Base-by-base conservation (phyloP, 2,329 filamentous ascomycete genomes). In the Lachnellula hyalina region DNA sequence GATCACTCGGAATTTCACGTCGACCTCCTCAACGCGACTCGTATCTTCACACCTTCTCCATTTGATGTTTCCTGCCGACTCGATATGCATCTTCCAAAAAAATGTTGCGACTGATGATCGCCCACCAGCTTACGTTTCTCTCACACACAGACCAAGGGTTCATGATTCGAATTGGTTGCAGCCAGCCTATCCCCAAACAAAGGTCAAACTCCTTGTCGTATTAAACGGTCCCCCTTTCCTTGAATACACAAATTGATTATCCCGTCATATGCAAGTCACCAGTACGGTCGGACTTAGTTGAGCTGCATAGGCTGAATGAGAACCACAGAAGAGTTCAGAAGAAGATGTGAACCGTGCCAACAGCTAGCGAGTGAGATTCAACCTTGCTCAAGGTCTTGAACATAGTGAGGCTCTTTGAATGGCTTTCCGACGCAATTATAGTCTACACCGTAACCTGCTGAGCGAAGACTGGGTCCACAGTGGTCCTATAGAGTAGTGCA, bases 81-180 rank as follows among this genome's bases (percentile, higher is more conserved):
- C 41, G 28, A 21, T 32, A 14, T 52, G 9, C 6, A 48, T 48
- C 28, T 32, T 12, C 9, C 28, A 12, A 12, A 32, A 32, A 12
- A 32, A 32, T 12, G 28, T 11, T 32, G 28, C 9, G 9, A 32
- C 28, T 32, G 9, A 32, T 32, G 11, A 40, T 45, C 19, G 45
- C 17, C 32, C 41, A 45, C 44, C 14, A 36, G 38, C 15, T 15
- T 47, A 28, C 25, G 21, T 48, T 42, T 41, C 38, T 46, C 8
- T 38, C 38, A 34, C 19, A 52, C 60, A 61, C 61, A 50, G 57
- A 59, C 58, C 58, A 61, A 49, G 58, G 46, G 58, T 63, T 62
- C 56, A 49, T 54, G 52, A 44, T 47, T 44, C 17, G 35, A 38
- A 36, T 36, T 34, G 32, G 25, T 38, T 40, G 47, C 42, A 49